A percentile compares a stretch with the other conserved stretches of the same genome.
These are phyloP conservation scores for Babjeviella inositovora DNA, from an alignment of 805 yeast genomes.

Conservation along the genomic window DNA sequence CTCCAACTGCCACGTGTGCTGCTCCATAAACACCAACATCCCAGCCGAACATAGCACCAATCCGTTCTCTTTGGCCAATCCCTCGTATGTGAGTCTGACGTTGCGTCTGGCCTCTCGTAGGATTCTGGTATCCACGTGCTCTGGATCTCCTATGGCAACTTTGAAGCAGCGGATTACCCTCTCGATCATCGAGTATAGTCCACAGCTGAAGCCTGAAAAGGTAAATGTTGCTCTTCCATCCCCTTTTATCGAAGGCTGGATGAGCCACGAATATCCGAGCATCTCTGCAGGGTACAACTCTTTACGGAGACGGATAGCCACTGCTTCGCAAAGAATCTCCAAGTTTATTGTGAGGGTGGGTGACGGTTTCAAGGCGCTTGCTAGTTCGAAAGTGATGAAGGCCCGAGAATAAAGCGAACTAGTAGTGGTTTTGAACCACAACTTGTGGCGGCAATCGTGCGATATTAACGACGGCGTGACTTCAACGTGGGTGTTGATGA, in stretches of 20 bases:
- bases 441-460: slow-evolving; percentile 17
- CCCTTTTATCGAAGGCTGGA: slow-evolving; percentile 37
- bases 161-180: too few species aligned
- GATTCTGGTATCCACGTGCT: too few species aligned
- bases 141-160: too few species aligned
- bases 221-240: slow-evolving; percentile 34
- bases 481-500: too few species aligned
- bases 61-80: slow-evolving; percentile 23
- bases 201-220: slow-evolving; percentile 32
- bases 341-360: slow-evolving; percentile 24
- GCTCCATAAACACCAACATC: slow-evolving; percentile 34
- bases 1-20: slow-evolving; percentile 33
- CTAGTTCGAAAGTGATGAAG: slow-evolving; percentile 28
- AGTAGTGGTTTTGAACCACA: slow-evolving; percentile 32
- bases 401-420: slow-evolving; percentile 10
- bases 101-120: slow-evolving; percentile 27
- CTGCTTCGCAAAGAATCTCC: slow-evolving; percentile 34
- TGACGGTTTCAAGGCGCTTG: slow-evolving; percentile 12
- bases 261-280: slow-evolving; percentile 40
- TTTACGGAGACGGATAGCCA: slow-evolving; percentile 20
- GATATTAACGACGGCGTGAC: too few species aligned
- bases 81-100: slow-evolving; percentile 28
- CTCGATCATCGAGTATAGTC: too few species aligned
- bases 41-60: slow-evolving; percentile 32
- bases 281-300: slow-evolving; percentile 34